phyloP scores from a whole-genome alignment of 805 yeast species.

The Lachancea dasiensis region DNA sequence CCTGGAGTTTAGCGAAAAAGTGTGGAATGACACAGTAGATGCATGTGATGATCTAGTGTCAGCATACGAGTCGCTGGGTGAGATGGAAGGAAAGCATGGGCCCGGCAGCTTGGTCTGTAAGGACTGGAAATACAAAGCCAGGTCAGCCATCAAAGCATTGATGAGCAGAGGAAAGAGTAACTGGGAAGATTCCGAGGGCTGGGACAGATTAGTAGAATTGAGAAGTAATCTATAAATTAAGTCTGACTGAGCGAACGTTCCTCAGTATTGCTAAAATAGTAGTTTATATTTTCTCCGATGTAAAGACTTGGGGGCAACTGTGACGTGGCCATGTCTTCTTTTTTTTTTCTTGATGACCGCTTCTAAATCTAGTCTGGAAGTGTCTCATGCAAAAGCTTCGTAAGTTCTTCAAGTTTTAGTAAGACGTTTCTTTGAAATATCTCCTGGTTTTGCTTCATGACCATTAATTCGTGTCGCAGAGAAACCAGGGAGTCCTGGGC shows the following conservation, averaged over 20 bases:
- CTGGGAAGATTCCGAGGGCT: conserved; percentile 80
- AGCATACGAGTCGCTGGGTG: conserved; percentile 86
- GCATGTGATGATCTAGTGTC: conserved; percentile 73
- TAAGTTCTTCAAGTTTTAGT: conserved; percentile 11
- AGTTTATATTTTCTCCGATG: too few species aligned
- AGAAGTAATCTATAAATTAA: conserved; percentile 14
- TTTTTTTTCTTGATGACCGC: background rate
- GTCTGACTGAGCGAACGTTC: background rate
- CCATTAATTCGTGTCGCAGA: conserved; percentile 1
- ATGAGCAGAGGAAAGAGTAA: conserved; percentile 70
- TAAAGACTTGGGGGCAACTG: too few species aligned
- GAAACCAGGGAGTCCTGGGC: background rate
- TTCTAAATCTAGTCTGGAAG: conserved; percentile 1
- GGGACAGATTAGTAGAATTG: conserved; percentile 52
- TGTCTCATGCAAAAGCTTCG: conserved; percentile 6
- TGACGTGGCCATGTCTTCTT: too few species aligned
- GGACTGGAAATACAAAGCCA: conserved; percentile 86
- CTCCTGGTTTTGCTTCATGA: conserved; percentile 11
- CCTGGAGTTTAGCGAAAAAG: conserved; percentile 49
- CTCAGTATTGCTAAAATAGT: too few species aligned
- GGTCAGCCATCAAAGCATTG: conserved; percentile 62
- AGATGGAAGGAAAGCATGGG: conserved; percentile 66
- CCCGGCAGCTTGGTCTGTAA: conserved; percentile 83
- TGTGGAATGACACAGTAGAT: conserved; percentile 77
- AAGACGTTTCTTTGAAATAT: conserved; percentile 13